Percentiles rank a stretch among this genome's conserved stretches.
phyloP scores from a whole-genome alignment of 306 rosid species.

The Trifolium subterraneum region DNA sequence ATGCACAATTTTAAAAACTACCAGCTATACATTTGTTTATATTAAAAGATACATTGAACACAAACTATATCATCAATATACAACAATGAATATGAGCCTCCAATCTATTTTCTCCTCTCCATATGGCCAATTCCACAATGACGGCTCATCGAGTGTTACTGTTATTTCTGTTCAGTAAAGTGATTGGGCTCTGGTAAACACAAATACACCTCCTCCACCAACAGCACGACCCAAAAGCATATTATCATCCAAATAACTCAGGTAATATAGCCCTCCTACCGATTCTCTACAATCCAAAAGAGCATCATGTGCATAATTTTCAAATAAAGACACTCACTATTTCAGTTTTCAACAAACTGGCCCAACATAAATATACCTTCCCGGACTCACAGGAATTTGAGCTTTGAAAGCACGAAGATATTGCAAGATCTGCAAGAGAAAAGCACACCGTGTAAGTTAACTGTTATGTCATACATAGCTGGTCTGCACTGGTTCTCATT shows the following conservation, averaged over 20 bases:
- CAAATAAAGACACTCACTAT: not conserved
- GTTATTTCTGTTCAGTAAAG: constrained; percentile 47
- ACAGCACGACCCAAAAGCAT: constrained; percentile 97
- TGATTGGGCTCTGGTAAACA: constrained; percentile 82
- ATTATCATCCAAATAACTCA: constrained; percentile 80
- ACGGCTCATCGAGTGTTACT: constrained; percentile 6
- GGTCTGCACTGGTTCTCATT: constrained; percentile 8
- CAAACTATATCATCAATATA: constrained; percentile 64
- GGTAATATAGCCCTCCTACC: constrained; percentile 90
- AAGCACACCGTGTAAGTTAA: constrained; percentile 3
- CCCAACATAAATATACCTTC: constrained; percentile 59
- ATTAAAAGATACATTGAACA: constrained; percentile 64
- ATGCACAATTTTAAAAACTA: constrained; percentile 46
- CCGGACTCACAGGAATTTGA: constrained; percentile 75
- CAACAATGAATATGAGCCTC: not conserved
- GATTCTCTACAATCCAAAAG: constrained; percentile 55
- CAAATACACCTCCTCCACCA: constrained; percentile 93
- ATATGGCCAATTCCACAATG: constrained; percentile 9
- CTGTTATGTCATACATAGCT: not conserved
- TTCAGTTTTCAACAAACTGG: constrained; percentile 3
- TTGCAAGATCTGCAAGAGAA: constrained; percentile 71
- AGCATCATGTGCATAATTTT: not conserved
- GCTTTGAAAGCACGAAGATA: constrained; percentile 75
- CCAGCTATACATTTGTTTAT: constrained; percentile 30
- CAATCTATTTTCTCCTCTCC: constrained; percentile 2